Evolutionary conservation across 1,139 yeast genomes (phyloP).

Genomic region (Yamadazyma sp.): DNA sequence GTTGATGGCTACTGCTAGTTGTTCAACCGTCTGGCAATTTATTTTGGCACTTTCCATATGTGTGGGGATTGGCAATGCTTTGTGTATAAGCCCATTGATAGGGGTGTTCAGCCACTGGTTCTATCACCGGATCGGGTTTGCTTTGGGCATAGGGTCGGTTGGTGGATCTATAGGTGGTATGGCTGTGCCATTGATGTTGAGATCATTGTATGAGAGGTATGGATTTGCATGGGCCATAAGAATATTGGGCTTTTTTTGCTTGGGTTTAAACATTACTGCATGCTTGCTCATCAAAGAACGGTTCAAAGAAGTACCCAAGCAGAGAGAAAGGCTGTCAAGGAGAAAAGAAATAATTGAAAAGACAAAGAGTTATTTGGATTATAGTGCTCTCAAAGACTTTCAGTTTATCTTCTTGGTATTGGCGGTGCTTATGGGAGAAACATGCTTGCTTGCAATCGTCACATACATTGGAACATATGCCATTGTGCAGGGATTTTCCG

Average conservation of each 20-base stretch:
- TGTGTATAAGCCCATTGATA: slow-evolving; percentile 56
- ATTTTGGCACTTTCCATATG: slow-evolving; percentile 48
- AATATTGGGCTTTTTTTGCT: slow-evolving; percentile 49
- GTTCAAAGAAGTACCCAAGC: slow-evolving; percentile 16
- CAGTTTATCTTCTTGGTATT: slow-evolving; percentile 25
- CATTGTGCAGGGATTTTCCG: slow-evolving; percentile 38
- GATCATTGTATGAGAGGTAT: slow-evolving; percentile 48
- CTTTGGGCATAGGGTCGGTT: slow-evolving; percentile 56
- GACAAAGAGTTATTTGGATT: slow-evolving; percentile 9
- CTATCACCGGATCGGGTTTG: slow-evolving; percentile 49
- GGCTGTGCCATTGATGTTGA: slow-evolving; percentile 57
- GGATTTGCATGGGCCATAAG: slow-evolving; percentile 68
- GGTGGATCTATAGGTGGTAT: slow-evolving; percentile 70
- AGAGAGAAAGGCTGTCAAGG: slow-evolving; percentile 9
- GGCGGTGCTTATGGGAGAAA: slow-evolving; percentile 53
- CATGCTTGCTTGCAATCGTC: slow-evolving; percentile 51
- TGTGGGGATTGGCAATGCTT: slow-evolving; percentile 56
- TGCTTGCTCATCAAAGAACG: slow-evolving; percentile 50
- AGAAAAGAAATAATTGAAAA: slow-evolving; percentile 1
- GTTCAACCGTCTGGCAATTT: slow-evolving; percentile 52
- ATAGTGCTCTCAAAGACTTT: slow-evolving; percentile 21
- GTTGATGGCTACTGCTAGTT: slow-evolving; percentile 50
- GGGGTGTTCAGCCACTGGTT: slow-evolving; percentile 65
- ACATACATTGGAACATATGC: slow-evolving; percentile 48
- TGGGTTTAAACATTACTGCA: slow-evolving; percentile 39